These are phyloP conservation scores for Cercospora zeae-maydis DNA, from an alignment of 2,329 filamentous ascomycete species.

Conservation along the genomic window DNA sequence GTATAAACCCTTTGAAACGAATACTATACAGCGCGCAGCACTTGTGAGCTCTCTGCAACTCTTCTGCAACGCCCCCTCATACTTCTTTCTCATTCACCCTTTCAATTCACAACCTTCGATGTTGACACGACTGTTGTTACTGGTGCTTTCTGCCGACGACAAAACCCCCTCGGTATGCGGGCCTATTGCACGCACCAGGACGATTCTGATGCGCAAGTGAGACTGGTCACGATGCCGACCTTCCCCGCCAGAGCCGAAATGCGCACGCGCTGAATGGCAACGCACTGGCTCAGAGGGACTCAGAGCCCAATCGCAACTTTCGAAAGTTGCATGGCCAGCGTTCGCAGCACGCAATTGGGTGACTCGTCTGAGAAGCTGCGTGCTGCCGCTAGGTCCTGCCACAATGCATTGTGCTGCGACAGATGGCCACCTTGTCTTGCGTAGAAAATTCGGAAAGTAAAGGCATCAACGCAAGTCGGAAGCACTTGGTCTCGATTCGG, in stretches of 20 bases:
- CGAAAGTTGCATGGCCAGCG: neutral
- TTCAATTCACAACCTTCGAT: too few species aligned
- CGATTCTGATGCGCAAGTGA: too few species aligned
- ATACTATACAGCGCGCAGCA: neutral
- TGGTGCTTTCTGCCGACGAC: too few species aligned
- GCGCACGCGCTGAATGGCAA: neutral
- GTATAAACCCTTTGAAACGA: neutral
- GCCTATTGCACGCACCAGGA: too few species aligned
- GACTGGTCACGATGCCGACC: too few species aligned
- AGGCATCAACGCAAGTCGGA: neutral
- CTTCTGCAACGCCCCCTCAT: neutral
- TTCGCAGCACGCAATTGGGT: neutral
- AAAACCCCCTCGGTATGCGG: too few species aligned
- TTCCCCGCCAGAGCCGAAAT: neutral
- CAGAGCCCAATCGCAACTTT: neutral
- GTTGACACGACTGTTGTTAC: too few species aligned
- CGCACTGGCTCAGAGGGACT: neutral
- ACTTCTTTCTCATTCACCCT: too few species aligned
- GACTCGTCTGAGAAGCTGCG: neutral
- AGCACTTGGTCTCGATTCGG: constrained; percentile 9
- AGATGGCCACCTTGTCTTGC: neutral
- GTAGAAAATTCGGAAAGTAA: neutral
- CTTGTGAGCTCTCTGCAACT: neutral
- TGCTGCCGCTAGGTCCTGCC: neutral
- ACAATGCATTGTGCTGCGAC: neutral